phyloP scores from a whole-genome alignment of 1,139 yeast species.

The Barnettozyma hawaiiensis region DNA sequence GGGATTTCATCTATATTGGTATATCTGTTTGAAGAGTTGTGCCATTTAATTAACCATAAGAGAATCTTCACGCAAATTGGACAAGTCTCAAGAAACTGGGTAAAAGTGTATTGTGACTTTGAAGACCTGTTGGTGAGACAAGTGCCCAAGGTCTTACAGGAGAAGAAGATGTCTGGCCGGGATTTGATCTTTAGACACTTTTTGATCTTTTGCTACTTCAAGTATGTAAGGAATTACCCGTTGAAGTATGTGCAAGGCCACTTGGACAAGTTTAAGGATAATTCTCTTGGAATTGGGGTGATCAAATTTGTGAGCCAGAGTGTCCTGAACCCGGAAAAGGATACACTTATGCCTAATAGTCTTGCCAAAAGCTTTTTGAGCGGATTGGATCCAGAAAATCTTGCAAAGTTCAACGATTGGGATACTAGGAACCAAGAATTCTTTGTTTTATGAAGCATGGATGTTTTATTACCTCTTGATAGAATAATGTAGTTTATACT shows the following conservation, averaged over 20 bases:
- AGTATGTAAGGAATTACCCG: slow-evolving; percentile 19
- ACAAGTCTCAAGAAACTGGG: slow-evolving; percentile 22
- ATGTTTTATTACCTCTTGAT: slow-evolving; percentile 17
- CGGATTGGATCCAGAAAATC: neutral
- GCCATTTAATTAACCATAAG: slow-evolving; percentile 22
- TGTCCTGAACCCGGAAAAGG: neutral
- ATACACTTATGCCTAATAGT: neutral
- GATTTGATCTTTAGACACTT: slow-evolving; percentile 18
- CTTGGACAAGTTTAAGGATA: slow-evolving; percentile 3
- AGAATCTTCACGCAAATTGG: slow-evolving; percentile 13
- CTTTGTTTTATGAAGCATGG: slow-evolving; percentile 3
- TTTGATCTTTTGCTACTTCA: slow-evolving; percentile 16
- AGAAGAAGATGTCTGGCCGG: neutral
- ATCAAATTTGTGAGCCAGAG: slow-evolving; percentile 7
- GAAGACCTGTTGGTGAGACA: slow-evolving; percentile 18
- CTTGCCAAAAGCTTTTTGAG: slow-evolving; percentile 2
- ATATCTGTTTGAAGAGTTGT: slow-evolving; percentile 13
- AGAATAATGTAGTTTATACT: slow-evolving; percentile 35
- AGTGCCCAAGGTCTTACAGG: neutral
- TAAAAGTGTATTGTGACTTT: slow-evolving; percentile 23
- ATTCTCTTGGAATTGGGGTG: slow-evolving; percentile 10
- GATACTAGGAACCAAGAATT: slow-evolving; percentile 5
- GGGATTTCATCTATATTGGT: slow-evolving; percentile 17
- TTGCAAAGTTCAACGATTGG: slow-evolving; percentile 6
- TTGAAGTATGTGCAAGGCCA: slow-evolving; percentile 2